Conservation (phyloP, 2,329 filamentous ascomycete species). For the Plectosphaerella sp. region DNA sequence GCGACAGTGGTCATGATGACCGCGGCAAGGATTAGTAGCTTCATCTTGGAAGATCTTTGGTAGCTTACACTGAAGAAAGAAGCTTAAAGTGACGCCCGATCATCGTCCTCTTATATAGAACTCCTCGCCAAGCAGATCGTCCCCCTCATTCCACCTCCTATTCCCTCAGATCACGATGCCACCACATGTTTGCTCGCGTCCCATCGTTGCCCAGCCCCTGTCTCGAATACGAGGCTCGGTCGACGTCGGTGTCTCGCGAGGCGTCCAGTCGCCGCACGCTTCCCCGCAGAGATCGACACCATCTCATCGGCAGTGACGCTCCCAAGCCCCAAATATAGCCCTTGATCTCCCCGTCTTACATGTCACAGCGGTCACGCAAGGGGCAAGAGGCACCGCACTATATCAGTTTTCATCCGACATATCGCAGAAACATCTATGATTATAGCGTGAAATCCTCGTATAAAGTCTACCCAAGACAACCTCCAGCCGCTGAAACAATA, state of each 20-base stretch:
- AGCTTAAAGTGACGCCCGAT: not conserved
- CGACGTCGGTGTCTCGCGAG: not conserved
- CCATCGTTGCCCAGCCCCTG: not conserved
- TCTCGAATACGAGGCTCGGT: not conserved
- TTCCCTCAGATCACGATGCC: not conserved
- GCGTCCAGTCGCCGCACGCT: not conserved
- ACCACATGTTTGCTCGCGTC: not conserved
- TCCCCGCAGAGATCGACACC: not conserved
- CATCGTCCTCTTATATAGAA: not conserved
- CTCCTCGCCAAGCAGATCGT: not conserved
- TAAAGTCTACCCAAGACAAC: not conserved
- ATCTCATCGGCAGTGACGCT: not conserved
- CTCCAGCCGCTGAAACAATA: not conserved
- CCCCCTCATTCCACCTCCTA: not conserved
- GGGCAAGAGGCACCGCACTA: too few relatives aligned
- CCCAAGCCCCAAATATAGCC: not conserved
- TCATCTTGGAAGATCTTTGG: not conserved
- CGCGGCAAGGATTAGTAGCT: not conserved
- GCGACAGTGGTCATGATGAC: not conserved
- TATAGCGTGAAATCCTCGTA: too few relatives aligned
- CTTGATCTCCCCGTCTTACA: not conserved
- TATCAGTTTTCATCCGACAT: too few relatives aligned
- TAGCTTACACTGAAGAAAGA: not conserved
- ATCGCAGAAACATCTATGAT: too few relatives aligned
- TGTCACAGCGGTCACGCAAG: too few relatives aligned